Percentiles rank a stretch among this genome's conserved stretches.
Conservation (phyloP, 2,329 filamentous ascomycete species). For the Monilinia aucupariae region DNA sequence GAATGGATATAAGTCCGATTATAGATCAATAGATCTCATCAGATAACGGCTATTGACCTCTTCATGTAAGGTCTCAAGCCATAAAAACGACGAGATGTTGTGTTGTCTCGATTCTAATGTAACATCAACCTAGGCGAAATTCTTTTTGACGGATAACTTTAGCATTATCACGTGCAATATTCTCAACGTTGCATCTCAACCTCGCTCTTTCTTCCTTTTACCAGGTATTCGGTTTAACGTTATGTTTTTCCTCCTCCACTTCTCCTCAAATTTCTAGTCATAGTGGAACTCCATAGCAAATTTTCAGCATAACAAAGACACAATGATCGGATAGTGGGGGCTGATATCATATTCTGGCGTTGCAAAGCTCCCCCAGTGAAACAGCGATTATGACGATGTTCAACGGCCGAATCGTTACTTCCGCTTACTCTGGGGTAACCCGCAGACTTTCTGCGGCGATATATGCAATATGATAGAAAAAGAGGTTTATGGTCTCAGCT, state of each 20-base stretch:
- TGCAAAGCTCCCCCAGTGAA: conserved; percentile 3
- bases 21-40: not conserved
- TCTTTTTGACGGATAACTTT: not conserved
- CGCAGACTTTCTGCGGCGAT: conserved; percentile 7
- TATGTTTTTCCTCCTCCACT: not conserved
- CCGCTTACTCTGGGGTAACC: conserved; percentile 13
- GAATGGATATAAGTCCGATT: not conserved
- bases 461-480: conserved; percentile 14
- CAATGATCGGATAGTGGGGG: conserved; percentile 9
- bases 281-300: not conserved
- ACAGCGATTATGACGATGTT: conserved; percentile 9
- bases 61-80: not conserved
- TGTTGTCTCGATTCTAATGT: not conserved
- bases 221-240: conserved; percentile 1
- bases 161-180: not conserved
- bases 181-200: not conserved
- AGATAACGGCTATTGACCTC: not conserved
- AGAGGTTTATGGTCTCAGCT: not conserved
- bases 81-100: not conserved
- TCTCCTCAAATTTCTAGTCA: not conserved
- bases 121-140: not conserved
- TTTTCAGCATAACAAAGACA: not conserved
- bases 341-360: conserved; percentile 9
- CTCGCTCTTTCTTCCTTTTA: not conserved
- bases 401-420: conserved; percentile 13